Conservation (phyloP, 805 yeast species). For the Ogataea parapolymorpha region DNA sequence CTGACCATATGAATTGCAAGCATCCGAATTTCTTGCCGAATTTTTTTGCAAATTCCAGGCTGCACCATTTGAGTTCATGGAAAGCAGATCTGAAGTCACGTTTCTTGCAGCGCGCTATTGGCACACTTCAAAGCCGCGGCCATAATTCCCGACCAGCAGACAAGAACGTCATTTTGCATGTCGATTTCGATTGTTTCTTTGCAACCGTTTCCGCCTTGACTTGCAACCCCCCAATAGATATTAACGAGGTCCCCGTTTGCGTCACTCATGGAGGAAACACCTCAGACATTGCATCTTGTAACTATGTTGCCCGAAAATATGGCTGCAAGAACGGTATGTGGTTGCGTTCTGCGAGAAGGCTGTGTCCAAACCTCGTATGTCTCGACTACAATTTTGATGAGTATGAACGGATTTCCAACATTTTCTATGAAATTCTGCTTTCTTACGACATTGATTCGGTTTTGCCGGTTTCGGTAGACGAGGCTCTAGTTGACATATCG, state of each 20-base stretch:
- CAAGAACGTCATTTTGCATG: constrained; percentile 54
- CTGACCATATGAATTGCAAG: constrained; percentile 50
- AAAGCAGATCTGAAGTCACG: constrained; percentile 66
- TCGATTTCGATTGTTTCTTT: constrained; percentile 93
- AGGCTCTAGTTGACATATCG: constrained; percentile 72
- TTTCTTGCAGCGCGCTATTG: constrained; percentile 50
- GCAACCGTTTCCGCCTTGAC: constrained; percentile 75
- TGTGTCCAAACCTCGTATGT: constrained; percentile 60
- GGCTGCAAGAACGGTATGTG: constrained; percentile 93
- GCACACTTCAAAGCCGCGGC: constrained; percentile 13
- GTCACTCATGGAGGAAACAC: constrained; percentile 58
- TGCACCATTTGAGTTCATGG: constrained; percentile 89
- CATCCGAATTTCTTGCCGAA: constrained; percentile 71
- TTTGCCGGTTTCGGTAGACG: constrained; percentile 88
- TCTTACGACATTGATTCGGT: constrained; percentile 46
- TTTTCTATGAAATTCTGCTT: constrained; percentile 59
- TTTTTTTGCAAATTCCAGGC: constrained; percentile 76
- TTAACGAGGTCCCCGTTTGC: constrained; percentile 50
- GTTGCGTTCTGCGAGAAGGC: constrained; percentile 59
- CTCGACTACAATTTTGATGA: constrained; percentile 71
- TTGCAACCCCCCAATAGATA: constrained; percentile 47
- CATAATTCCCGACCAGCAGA: neutral
- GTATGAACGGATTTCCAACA: constrained; percentile 63
- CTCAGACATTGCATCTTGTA: constrained; percentile 89
- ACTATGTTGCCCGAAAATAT: constrained; percentile 73